Percentiles rank a stretch among this genome's conserved stretches.
Conservation (phyloP, 495 filamentous ascomycete species). For the Hyaloscypha finlandica region DNA sequence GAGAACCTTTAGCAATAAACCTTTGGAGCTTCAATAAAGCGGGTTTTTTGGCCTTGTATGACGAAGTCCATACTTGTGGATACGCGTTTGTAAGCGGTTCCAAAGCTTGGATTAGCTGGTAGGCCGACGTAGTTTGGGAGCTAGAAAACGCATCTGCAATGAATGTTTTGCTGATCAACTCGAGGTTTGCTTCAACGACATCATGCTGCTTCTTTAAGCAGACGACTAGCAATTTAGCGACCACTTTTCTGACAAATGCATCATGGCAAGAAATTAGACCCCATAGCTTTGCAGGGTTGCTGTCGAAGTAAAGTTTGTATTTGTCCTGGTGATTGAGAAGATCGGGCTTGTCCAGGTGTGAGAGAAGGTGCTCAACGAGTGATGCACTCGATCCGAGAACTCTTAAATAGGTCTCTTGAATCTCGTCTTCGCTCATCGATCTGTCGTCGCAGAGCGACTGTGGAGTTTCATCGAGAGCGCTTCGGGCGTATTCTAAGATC, state of each 20-base stretch:
- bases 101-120: conserved; percentile 66
- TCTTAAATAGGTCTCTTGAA: conserved; percentile 77
- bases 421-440: conserved; percentile 79
- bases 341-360: conserved; percentile 48
- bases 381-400: conserved; percentile 69
- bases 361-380: conserved; percentile 55
- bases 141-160: conserved; percentile 68
- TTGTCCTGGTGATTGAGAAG: conserved; percentile 48
- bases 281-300: conserved; percentile 69
- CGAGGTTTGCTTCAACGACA: conserved; percentile 50
- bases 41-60: conserved; percentile 64
- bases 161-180: conserved; percentile 63
- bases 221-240: conserved; percentile 66
- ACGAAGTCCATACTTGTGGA: conserved; percentile 74
- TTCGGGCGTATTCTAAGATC: conserved; percentile 77
- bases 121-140: conserved; percentile 71
- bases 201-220: conserved; percentile 59
- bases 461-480: conserved; percentile 76
- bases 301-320: conserved; percentile 57
- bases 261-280: conserved; percentile 68
- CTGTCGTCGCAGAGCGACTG: conserved; percentile 86
- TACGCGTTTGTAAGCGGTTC: conserved; percentile 58
- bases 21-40: conserved; percentile 62
- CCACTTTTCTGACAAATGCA: conserved; percentile 65
- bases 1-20: conserved; percentile 84